phyloP scores from a whole-genome alignment of 371 early-diverging fungal genomes.

The Mortierella sp. region DNA sequence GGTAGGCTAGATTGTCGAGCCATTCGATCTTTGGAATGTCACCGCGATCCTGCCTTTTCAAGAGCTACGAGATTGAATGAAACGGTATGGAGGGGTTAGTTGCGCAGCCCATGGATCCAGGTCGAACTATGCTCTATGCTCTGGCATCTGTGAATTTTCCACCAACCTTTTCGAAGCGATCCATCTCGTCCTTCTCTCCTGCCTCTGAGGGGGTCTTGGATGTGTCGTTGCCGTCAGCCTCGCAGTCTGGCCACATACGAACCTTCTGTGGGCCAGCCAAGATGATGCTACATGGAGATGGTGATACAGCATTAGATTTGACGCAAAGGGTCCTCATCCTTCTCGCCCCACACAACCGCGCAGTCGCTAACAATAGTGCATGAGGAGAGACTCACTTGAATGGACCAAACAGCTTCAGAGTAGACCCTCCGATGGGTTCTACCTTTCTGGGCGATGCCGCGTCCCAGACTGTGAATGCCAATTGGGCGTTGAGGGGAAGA shows the following conservation, averaged over 20 bases:
- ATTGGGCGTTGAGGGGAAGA: constrained; percentile 80
- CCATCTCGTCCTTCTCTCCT: constrained; percentile 77
- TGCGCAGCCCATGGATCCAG: background rate
- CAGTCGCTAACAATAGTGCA: too few relatives aligned
- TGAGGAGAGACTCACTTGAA: constrained; percentile 68
- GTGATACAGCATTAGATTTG: background rate
- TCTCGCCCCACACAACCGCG: too few relatives aligned
- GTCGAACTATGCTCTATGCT: background rate
- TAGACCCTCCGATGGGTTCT: constrained; percentile 81
- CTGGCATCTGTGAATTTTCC: too few relatives aligned
- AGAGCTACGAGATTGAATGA: constrained; percentile 63
- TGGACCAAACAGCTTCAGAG: constrained; percentile 82
- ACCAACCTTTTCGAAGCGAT: constrained; percentile 85
- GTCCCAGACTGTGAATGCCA: constrained; percentile 88
- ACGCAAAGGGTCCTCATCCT: background rate
- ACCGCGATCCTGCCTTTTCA: constrained; percentile 88
- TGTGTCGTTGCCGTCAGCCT: constrained; percentile 72
- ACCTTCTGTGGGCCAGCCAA: constrained; percentile 87
- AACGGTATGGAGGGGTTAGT: background rate
- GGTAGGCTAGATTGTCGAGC: constrained; percentile 91
- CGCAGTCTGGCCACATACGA: constrained; percentile 73
- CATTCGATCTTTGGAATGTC: constrained; percentile 89
- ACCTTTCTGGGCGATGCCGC: constrained; percentile 81
- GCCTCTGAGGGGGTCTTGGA: constrained; percentile 76
- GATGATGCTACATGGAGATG: constrained; percentile 69